phyloP scores from a whole-genome alignment of 2,329 filamentous ascomycete species.

The Apiospora pterosperma region DNA sequence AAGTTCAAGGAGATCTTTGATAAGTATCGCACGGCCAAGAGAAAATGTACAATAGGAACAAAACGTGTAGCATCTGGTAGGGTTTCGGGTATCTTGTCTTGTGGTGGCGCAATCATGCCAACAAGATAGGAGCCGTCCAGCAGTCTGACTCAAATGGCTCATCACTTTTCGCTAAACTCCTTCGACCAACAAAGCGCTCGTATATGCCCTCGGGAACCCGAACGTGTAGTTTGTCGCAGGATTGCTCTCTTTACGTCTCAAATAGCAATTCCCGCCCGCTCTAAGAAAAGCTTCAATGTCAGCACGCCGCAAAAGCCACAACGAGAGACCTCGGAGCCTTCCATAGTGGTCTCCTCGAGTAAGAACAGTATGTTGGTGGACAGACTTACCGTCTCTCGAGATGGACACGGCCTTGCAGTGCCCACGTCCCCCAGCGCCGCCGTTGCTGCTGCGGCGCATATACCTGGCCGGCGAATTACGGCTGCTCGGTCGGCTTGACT shows the following conservation, averaged over 20 bases:
- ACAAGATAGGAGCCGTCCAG: too few species aligned
- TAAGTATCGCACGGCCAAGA: neutral
- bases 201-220: too few species aligned
- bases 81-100: too few species aligned
- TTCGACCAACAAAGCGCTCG: too few species aligned
- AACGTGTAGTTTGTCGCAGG: neutral
- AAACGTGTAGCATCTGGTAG: neutral
- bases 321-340: rapidly evolving
- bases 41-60: neutral
- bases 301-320: neutral
- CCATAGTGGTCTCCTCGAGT: neutral
- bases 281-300: neutral
- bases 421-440: neutral
- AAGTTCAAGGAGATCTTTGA: neutral
- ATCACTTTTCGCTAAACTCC: too few species aligned
- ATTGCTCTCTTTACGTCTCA: neutral
- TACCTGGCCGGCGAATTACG: neutral
- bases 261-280: neutral
- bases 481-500: neutral
- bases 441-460: neutral
- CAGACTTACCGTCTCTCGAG: neutral
- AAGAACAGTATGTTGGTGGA: too few species aligned
- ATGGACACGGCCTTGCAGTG: neutral
- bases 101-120: too few species aligned
- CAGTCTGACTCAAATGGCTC: too few species aligned